phyloP scores from a whole-genome alignment of 495 filamentous ascomycete genomes.

The Penicillium longicatenatum region DNA sequence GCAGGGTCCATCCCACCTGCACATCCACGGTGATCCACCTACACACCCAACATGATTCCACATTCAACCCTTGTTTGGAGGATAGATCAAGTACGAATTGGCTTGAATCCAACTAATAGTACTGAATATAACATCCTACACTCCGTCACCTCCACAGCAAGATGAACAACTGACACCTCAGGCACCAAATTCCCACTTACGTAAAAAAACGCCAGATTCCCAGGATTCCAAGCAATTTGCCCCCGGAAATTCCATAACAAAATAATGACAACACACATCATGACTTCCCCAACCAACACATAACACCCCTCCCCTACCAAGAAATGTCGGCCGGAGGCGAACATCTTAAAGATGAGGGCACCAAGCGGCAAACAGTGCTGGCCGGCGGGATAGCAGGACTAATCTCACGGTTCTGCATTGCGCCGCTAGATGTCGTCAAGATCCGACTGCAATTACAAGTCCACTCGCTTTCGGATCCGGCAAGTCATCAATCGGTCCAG shows the following conservation, averaged over 20 bases:
- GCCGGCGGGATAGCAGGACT: constrained; percentile 89
- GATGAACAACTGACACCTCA: background rate
- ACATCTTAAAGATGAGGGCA: constrained; percentile 93
- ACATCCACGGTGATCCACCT: no score
- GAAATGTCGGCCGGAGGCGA: constrained; percentile 75
- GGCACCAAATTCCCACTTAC: background rate
- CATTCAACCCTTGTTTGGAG: no score
- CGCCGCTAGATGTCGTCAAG: constrained; percentile 93
- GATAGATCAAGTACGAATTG: no score
- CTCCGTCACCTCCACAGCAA: background rate
- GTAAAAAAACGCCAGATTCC: background rate
- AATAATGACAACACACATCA: constrained; percentile 5
- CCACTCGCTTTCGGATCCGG: constrained; percentile 72
- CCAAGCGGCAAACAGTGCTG: constrained; percentile 74
- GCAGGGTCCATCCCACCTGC: no score
- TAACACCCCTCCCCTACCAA: constrained; percentile 21
- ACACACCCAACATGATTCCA: no score
- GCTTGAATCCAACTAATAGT: no score
- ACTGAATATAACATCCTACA: no score
- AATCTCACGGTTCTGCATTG: constrained; percentile 90
- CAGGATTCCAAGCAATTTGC: background rate
- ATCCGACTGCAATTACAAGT: constrained; percentile 93
- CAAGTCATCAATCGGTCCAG: constrained; percentile 49
- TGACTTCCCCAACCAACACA: constrained; percentile 13
- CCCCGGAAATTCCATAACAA: constrained; percentile 5